Conservation (phyloP, 257 asterid genomes). For the Eustoma russellianum region DNA sequence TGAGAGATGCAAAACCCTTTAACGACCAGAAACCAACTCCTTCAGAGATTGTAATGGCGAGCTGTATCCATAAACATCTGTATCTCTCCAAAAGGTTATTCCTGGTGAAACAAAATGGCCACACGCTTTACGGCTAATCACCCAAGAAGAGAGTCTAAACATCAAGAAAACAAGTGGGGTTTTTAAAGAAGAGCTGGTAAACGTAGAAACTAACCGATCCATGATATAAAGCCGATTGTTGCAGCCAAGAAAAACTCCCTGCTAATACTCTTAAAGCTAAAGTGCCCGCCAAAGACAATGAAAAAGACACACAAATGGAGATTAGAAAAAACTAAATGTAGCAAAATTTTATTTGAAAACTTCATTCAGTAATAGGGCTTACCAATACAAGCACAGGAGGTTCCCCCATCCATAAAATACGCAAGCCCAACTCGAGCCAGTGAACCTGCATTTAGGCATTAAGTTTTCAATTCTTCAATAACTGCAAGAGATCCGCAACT, state of each 20-base stretch:
- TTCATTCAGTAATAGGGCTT: conserved; percentile 6
- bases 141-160: not conserved
- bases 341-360: not conserved
- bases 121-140: not conserved
- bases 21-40: conserved; percentile 56
- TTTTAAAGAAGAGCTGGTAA: conserved; percentile 2
- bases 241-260: conserved; percentile 67
- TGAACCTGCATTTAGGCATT: conserved; percentile 55
- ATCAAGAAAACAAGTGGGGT: not conserved
- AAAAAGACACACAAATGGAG: not conserved
- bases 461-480: not conserved
- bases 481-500: not conserved
- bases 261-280: conserved; percentile 64
- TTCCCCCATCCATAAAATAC: conserved; percentile 94
- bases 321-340: too few relatives aligned
- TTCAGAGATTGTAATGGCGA: conserved; percentile 67
- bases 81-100: conserved; percentile 67
- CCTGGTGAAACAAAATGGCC: conserved; percentile 26
- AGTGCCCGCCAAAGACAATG: conserved; percentile 6
- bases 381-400: conserved; percentile 83
- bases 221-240: conserved; percentile 48
- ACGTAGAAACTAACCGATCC: conserved; percentile 48
- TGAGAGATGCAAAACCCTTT: not conserved
- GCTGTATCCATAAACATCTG: conserved; percentile 45
- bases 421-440: conserved; percentile 84